phyloP scores from a whole-genome alignment of 2,329 filamentous ascomycete genomes.

The Curvularia sp. region DNA sequence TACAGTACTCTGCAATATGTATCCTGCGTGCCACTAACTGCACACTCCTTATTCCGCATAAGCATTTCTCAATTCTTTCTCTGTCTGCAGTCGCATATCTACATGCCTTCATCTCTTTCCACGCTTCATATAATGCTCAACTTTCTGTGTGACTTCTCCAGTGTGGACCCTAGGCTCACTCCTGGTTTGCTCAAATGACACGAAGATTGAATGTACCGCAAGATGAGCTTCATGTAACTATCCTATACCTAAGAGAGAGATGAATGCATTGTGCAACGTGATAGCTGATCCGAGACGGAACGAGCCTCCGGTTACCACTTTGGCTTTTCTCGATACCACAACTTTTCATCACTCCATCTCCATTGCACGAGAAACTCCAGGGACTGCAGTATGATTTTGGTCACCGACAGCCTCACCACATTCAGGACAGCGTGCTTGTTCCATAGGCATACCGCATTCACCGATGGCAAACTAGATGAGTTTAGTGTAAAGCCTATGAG shows the following conservation, averaged over 20 bases:
- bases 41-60: too few relatives aligned
- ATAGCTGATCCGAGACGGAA: not conserved
- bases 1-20: not conserved
- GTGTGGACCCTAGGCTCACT: not conserved
- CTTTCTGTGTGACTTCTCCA: not conserved
- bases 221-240: not conserved
- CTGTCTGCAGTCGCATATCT: not conserved
- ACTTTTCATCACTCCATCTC: conserved; percentile 47
- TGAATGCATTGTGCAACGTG: not conserved
- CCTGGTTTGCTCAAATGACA: not conserved
- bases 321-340: not conserved
- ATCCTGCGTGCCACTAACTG: not conserved
- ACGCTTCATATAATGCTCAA: not conserved
- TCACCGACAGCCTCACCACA: conserved; percentile 67
- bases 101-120: not conserved
- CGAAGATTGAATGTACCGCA: not conserved
- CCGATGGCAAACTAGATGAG: conserved; percentile 62
- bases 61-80: not conserved
- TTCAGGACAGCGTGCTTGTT: conserved; percentile 67
- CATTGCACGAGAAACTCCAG: conserved; percentile 59
- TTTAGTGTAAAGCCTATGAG: conserved; percentile 7
- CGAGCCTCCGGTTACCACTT: not conserved
- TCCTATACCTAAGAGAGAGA: not conserved
- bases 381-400: conserved; percentile 55
- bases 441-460: conserved; percentile 71